Conservation (phyloP, 345 rosid species). For the Schrenkiella parvula region DNA sequence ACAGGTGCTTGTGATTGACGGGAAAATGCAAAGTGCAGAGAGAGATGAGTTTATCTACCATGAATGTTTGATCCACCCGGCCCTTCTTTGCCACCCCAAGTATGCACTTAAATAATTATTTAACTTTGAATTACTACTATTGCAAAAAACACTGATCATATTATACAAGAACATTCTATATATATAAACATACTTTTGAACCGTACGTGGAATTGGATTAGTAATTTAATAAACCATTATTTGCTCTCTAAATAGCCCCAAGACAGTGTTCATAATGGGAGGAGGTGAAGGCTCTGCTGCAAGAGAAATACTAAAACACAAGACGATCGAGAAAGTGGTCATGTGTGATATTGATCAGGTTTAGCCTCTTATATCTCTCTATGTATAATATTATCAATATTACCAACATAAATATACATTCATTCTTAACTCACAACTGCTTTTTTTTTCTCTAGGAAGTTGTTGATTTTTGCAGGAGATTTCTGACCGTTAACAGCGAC, state of each 20-base stretch:
- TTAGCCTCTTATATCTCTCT: not conserved
- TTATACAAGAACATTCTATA: no score
- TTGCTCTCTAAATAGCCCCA: conserved; percentile 44
- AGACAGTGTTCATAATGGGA: conserved; percentile 81
- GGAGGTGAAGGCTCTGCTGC: conserved; percentile 99
- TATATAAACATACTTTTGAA: no score
- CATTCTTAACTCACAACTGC: not conserved
- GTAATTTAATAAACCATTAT: not conserved
- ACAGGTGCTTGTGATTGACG: conserved; percentile 85
- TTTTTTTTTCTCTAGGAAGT: conserved; percentile 56
- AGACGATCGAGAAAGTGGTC: conserved; percentile 61
- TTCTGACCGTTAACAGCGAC: conserved; percentile 62
- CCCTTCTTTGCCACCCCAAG: conserved; percentile 75
- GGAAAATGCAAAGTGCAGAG: conserved; percentile 98
- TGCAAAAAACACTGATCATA: no score
- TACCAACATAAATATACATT: not conserved
- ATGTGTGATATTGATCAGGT: conserved; percentile 98
- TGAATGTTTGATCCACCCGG: conserved; percentile 84
- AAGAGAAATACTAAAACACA: conserved; percentile 79
- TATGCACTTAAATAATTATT: no score
- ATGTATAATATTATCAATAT: not conserved
- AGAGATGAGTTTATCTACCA: conserved; percentile 87
- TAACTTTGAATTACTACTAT: no score
- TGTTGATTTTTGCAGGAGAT: conserved; percentile 69
- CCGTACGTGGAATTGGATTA: not conserved